Base-by-base conservation (phyloP, 1,284 basidiomycete species). In the Naganishia liquefaciens region DNA sequence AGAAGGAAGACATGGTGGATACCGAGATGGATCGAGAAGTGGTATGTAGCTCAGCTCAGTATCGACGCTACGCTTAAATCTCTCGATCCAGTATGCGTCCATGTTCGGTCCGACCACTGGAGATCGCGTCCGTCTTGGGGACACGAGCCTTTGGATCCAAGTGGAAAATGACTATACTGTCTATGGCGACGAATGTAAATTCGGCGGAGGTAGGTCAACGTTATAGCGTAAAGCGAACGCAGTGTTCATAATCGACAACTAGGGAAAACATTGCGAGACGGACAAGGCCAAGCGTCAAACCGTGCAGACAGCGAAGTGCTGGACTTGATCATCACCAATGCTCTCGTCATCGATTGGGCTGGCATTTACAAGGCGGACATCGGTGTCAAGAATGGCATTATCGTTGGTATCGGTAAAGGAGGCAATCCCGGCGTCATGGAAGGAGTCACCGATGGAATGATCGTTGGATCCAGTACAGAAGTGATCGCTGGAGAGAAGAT, bases 331-430 rank as follows among this genome's bases (percentile, higher is more conserved):
- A 91, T 99, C 72, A 96, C 93, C 46, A 99, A 97, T 75, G 92
- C 90, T 0, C 83, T 99, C 54, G 88, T 99, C 67, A 80, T 99
- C 47, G 94, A 99, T 77, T 97, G 91, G 89, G 87, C 86, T 47
- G 93, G 93, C 1, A 95, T 99, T 68, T 91, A 90, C 84, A 98
- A 98, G 90, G 95, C 95, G n/a, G 96, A 99, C 75, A 91, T 99
- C 60, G 96, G 96, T 44, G 84, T 99, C 68, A 93, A 90, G 78
- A 77, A 86, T 67, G 95, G 95, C 0, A 73, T 81, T 60, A 98
- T 99, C 69, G 83, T 82, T 11, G 94, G 89, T 0, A 89, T 99
- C 62, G 96, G 96, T 39, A 99, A 99, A 78, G 91, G 93, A 5
- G 96, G 96, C 2, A 99, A 99, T 77, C 94, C 93, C 1, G 93